Conservation (phyloP, 2,329 filamentous ascomycete genomes). For the Paramyrothecium sp. region DNA sequence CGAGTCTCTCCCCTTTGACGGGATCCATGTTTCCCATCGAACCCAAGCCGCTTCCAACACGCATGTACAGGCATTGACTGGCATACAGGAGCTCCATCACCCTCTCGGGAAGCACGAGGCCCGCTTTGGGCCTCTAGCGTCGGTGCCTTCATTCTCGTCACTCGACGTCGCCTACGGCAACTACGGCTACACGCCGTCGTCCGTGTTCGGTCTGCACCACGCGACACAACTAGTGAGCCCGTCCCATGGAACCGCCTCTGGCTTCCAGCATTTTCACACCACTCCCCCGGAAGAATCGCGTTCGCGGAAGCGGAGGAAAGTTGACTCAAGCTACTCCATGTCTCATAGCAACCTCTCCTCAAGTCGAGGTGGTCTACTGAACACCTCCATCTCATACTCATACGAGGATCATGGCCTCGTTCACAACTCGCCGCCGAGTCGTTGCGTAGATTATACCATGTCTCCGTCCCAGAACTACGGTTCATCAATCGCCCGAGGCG, state of each 20-base stretch:
- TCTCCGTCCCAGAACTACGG: slow-evolving; percentile 17
- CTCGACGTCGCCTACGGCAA: background rate
- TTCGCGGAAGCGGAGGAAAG: slow-evolving; percentile 29
- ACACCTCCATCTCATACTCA: slow-evolving; percentile 11
- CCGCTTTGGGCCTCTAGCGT: slow-evolving; percentile 15
- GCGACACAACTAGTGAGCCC: slow-evolving; percentile 24
- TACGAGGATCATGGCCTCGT: slow-evolving; percentile 17
- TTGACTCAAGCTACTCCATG: slow-evolving; percentile 29
- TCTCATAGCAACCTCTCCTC: slow-evolving; percentile 14
- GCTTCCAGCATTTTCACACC: slow-evolving; percentile 25
- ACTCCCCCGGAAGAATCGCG: slow-evolving; percentile 16
- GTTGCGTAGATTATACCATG: slow-evolving; percentile 19
- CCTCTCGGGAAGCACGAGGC: slow-evolving; percentile 25
- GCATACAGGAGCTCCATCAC: slow-evolving; percentile 28
- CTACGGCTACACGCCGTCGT: slow-evolving; percentile 11
- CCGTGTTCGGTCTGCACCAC: slow-evolving; percentile 19
- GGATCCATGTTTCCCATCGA: slow-evolving; percentile 3
- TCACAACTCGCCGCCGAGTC: slow-evolving; percentile 15
- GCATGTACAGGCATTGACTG: too few relatives aligned
- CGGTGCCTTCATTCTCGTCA: background rate
- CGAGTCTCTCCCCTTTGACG: background rate
- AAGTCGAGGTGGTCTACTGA: slow-evolving; percentile 28
- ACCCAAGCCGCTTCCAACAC: too few relatives aligned
- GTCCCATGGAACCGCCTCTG: slow-evolving; percentile 28
- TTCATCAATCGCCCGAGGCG: slow-evolving; percentile 22